Base-by-base conservation (phyloP, 805 yeast genomes). In the Cyberlindnera japonica region DNA sequence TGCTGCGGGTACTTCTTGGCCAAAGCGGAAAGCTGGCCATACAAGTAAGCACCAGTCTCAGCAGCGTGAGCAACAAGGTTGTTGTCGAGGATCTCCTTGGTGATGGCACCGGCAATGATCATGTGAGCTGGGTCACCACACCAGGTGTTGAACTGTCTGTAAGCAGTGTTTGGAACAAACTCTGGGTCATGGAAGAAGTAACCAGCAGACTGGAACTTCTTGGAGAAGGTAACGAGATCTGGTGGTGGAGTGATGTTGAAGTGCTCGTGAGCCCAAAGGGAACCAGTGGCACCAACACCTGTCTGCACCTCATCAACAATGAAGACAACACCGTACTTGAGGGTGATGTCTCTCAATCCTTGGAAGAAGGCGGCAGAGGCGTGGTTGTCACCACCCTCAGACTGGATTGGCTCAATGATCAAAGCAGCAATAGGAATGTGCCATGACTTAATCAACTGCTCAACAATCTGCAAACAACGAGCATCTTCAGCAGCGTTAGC, bases 111-210 rank as follows among this genome's bases (percentile, higher is more conserved):
- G 41, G 90, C 84, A 54, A 87, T 71, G 55, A 85, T 68, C 61
- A 83, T 74, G 66, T 81, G 79, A 44, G 89, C 82, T 62, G 95
- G 90, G 67, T 85, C 95, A 56, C 95, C 95, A 68, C 91, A 83
- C 95, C 95, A 85, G 44, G 95, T 85, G 79, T 85, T 85, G 76
- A 85, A 85, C 72, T 86, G 95, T 64, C 95, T 79, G 74, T 82
- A 85, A n/a, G 95, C 79, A 57, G 65, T 63, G 64, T 78, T 72
- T 57, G 95, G 95, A 52, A 81, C 72, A 45, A 85, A 66, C 55
- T 79, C 81, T 35, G 83, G 79, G 65, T 81, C 77, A 55, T 76
- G 79, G 79, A 79, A 86, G 74, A 74, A 85, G 74, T 79, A 86
- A 44, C 95, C 95, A 30, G 95, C 95, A 40, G 89, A 74, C 70